These are phyloP conservation scores for Kodamaea hsintzibuensis DNA, from an alignment of 805 yeast genomes.

Conservation along the genomic window DNA sequence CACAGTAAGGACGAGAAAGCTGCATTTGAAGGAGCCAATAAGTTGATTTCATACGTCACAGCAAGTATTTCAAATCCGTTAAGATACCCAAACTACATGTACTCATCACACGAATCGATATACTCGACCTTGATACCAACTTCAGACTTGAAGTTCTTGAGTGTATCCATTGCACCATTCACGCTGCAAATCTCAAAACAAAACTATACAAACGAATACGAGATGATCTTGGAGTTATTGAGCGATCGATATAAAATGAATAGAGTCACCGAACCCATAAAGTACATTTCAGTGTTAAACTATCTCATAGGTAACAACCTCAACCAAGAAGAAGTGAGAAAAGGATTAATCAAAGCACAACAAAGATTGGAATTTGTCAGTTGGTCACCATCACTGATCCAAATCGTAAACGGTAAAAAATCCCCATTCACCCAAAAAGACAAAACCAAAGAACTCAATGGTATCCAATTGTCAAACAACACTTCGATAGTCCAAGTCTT, in stretches of 20 bases:
- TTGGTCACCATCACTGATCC: conserved; percentile 79
- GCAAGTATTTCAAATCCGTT: conserved; percentile 84
- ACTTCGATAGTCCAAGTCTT: conserved; percentile 72
- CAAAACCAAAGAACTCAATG: conserved; percentile 51
- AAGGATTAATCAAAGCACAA: conserved; percentile 63
- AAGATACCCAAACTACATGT: conserved; percentile 89
- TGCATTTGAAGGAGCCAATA: conserved; percentile 78
- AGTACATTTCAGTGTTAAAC: conserved; percentile 69
- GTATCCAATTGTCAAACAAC: conserved; percentile 81
- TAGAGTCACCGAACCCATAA: conserved; percentile 39
- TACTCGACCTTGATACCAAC: conserved; percentile 82
- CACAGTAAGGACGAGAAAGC: conserved; percentile 41
- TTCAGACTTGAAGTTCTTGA: conserved; percentile 72
- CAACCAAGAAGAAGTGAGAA: conserved; percentile 71
- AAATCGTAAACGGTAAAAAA: conserved; percentile 71
- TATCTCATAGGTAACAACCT: conserved; percentile 60
- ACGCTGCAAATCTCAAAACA: conserved; percentile 46
- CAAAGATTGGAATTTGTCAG: conserved; percentile 76
- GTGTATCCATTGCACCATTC: conserved; percentile 43
- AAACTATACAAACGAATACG: conserved; percentile 76
- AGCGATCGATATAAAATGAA: conserved; percentile 81
- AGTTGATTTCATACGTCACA: conserved; percentile 80
- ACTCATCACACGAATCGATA: conserved; percentile 79
- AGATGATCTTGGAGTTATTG: conserved; percentile 76
- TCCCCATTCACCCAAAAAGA: conserved; percentile 58